A percentile compares a stretch with the other conserved stretches of the same genome.
phyloP scores from a whole-genome alignment of 306 rosid genomes.

The Begonia loranthoides region DNA sequence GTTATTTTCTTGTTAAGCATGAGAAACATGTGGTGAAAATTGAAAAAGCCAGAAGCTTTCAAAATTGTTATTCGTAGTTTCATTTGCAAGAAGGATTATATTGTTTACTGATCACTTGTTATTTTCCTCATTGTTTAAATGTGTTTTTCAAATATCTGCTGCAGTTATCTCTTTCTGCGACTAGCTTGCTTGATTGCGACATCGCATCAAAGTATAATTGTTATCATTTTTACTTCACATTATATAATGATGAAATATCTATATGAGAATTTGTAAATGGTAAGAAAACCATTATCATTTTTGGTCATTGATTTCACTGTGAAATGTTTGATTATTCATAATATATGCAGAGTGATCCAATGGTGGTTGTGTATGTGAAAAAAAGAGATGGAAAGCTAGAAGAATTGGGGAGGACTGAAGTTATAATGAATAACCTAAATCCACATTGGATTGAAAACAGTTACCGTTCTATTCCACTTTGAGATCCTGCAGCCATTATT shows the following conservation, averaged over 20 bases:
- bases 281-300: background rate
- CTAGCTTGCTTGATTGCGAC: conserved; percentile 51
- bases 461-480: conserved; percentile 53
- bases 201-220: conserved; percentile 19
- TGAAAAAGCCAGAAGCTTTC: background rate
- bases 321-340: background rate
- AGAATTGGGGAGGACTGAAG: conserved; percentile 84
- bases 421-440: conserved; percentile 49
- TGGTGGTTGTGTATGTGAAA: conserved; percentile 43
- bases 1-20: background rate
- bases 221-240: background rate
- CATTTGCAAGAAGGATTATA: background rate
- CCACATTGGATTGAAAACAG: conserved; percentile 68
- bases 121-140: conserved; percentile 6
- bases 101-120: background rate
- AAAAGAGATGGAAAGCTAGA: conserved; percentile 42
- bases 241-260: background rate
- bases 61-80: background rate
- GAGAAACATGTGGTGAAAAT: background rate
- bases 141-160: conserved; percentile 15
- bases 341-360: conserved; percentile 59
- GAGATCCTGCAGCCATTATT: conserved; percentile 60
- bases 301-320: background rate
- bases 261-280: background rate
- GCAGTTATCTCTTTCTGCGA: conserved; percentile 61